These are phyloP conservation scores for Pseudogymnoascus sp. DNA, from an alignment of 2,329 filamentous ascomycete species.

Conservation along the genomic window DNA sequence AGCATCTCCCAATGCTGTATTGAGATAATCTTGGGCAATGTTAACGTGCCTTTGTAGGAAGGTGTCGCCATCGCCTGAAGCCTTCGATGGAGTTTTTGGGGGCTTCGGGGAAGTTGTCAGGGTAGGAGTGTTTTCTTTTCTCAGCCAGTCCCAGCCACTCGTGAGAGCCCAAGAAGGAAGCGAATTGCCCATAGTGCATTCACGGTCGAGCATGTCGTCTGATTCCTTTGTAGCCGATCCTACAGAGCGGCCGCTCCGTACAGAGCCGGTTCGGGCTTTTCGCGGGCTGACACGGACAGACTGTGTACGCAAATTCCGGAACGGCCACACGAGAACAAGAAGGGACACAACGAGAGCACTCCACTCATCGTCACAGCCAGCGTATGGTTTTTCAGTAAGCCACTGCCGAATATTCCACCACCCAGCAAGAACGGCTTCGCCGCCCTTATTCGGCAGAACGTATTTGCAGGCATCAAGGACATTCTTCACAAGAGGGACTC, in stretches of 20 bases:
- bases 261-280: slow-evolving; percentile 34
- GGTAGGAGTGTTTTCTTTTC: slow-evolving; percentile 44
- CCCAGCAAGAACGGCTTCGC: slow-evolving; percentile 55
- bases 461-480: slow-evolving; percentile 56
- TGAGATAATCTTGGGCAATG: slow-evolving; percentile 58
- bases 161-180: slow-evolving; percentile 52
- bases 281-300: slow-evolving; percentile 28
- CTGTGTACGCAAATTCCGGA: slow-evolving; percentile 36
- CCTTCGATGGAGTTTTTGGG: not conserved
- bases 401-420: slow-evolving; percentile 72
- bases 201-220: slow-evolving; percentile 39
- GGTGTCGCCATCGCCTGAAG: slow-evolving; percentile 42
- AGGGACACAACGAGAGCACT: slow-evolving; percentile 58
- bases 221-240: slow-evolving; percentile 34
- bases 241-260: slow-evolving; percentile 43
- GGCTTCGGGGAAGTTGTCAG: not conserved
- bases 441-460: slow-evolving; percentile 49
- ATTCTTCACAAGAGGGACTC: slow-evolving; percentile 52
- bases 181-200: slow-evolving; percentile 28
- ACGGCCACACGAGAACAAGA: slow-evolving; percentile 54
- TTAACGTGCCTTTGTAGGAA: slow-evolving; percentile 47
- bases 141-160: slow-evolving; percentile 63
- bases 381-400: slow-evolving; percentile 45
- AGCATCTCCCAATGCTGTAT: slow-evolving; percentile 48
- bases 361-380: slow-evolving; percentile 55